These are phyloP conservation scores for Claviceps humidiphila DNA, from an alignment of 2,329 filamentous ascomycete genomes.

Conservation along the genomic window DNA sequence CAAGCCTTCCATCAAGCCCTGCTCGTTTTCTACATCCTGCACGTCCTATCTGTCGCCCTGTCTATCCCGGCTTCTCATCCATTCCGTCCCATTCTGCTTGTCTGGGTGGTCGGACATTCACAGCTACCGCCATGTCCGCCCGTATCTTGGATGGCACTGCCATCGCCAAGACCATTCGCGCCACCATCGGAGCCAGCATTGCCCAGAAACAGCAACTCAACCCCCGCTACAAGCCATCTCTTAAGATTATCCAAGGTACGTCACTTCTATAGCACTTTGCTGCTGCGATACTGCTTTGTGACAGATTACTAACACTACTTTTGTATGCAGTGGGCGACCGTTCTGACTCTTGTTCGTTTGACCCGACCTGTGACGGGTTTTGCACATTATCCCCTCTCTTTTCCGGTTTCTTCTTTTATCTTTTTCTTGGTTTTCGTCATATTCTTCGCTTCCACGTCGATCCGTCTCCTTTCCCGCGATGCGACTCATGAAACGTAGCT, in stretches of 20 bases:
- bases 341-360: conserved; percentile 64
- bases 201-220: conserved; percentile 67
- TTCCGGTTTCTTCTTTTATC: background rate
- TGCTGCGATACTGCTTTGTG: conserved; percentile 4
- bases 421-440: background rate
- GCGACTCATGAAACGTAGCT: background rate
- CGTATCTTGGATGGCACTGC: conserved; percentile 91
- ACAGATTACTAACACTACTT: conserved; percentile 11
- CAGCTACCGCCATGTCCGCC: conserved; percentile 60
- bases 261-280: conserved; percentile 1
- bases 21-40: too few relatives aligned
- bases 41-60: background rate
- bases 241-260: conserved; percentile 91
- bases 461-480: conserved; percentile 5
- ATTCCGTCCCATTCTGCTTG: background rate
- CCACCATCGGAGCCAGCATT: conserved; percentile 69
- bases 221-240: conserved; percentile 72
- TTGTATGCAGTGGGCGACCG: conserved; percentile 63
- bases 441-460: background rate
- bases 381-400: background rate
- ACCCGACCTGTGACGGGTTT: background rate
- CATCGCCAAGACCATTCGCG: conserved; percentile 84
- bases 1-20: background rate
- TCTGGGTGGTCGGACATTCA: conserved; percentile 21
- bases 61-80: background rate